Percentiles rank a stretch among this genome's conserved stretches.
These are phyloP conservation scores for Andrographis paniculata DNA, from an alignment of 305 asterid species.

Conservation along the genomic window DNA sequence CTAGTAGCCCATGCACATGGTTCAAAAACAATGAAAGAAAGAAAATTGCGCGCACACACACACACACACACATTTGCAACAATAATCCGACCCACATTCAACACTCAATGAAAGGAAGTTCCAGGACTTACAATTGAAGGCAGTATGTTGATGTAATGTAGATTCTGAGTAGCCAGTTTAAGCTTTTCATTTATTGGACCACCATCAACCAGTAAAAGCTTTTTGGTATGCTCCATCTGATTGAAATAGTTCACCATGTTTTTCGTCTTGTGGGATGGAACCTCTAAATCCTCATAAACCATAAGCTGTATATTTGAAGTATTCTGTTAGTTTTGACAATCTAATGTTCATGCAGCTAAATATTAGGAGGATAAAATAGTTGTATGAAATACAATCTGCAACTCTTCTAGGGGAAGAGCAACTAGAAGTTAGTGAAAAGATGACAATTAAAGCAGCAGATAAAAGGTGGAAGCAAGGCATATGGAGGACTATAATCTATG, in stretches of 20 bases:
- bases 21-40: background rate
- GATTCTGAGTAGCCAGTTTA: slow-evolving; percentile 80
- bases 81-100: no score
- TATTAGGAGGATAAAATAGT: no score
- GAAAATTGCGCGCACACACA: no score
- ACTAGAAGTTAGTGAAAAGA: no score
- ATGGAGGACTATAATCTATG: no score
- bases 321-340: slow-evolving; percentile 12
- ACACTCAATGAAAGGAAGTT: background rate
- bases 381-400: no score
- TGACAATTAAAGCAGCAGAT: no score
- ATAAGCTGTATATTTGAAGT: slow-evolving; percentile 47
- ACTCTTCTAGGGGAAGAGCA: no score
- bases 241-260: slow-evolving; percentile 58
- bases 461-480: no score
- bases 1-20: background rate
- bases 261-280: slow-evolving; percentile 86
- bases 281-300: slow-evolving; percentile 75
- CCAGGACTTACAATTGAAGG: slow-evolving; percentile 74
- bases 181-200: slow-evolving; percentile 69
- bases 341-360: background rate
- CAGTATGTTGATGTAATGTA: slow-evolving; percentile 72
- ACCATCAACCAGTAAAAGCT: slow-evolving; percentile 75
- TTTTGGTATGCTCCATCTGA: slow-evolving; percentile 68
- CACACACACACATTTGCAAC: background rate